Conservation (phyloP, 2,329 filamentous ascomycete genomes). For the Pleurostoma richardsiae region DNA sequence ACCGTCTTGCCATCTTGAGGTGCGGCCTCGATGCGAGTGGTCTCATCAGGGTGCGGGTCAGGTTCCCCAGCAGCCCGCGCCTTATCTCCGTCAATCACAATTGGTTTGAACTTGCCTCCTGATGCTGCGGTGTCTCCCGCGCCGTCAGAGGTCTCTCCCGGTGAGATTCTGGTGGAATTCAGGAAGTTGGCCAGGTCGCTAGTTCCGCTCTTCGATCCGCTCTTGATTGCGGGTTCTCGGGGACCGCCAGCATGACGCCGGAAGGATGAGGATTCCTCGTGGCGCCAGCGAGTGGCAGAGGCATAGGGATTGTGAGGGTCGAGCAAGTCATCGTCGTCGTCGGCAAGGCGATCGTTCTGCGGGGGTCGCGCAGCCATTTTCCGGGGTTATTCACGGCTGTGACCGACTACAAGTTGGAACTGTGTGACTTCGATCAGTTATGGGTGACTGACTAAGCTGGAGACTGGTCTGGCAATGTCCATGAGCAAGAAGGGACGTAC, state of each 20-base stretch:
- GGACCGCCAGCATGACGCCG: slow-evolving; percentile 37
- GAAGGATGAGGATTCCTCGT: slow-evolving; percentile 57
- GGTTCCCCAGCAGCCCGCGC: slow-evolving; percentile 19
- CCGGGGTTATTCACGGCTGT: no score
- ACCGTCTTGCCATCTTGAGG: slow-evolving; percentile 51
- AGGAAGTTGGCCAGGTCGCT: slow-evolving; percentile 51
- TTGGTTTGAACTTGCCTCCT: slow-evolving; percentile 34
- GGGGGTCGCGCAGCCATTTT: no score
- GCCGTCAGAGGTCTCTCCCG: slow-evolving; percentile 16
- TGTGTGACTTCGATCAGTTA: no score
- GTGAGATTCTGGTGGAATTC: slow-evolving; percentile 47
- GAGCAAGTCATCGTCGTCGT: slow-evolving; percentile 18
- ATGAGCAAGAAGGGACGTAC: no score
- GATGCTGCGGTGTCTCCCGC: slow-evolving; percentile 8
- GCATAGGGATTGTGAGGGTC: slow-evolving; percentile 46
- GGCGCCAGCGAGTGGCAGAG: slow-evolving; percentile 55
- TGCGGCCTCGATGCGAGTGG: slow-evolving; percentile 7
- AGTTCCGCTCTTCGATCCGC: slow-evolving; percentile 35
- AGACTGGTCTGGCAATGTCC: no score
- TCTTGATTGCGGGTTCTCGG: slow-evolving; percentile 28
- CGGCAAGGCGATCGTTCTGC: background rate
- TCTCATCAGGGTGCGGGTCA: slow-evolving; percentile 7
- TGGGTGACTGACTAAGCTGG: no score
- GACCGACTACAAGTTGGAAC: no score
- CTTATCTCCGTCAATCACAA: slow-evolving; percentile 38